A percentile compares a stretch with the other conserved stretches of the same genome.
Conservation (phyloP, 108 stramenopile species). For the Cyclotella baltica region DNA sequence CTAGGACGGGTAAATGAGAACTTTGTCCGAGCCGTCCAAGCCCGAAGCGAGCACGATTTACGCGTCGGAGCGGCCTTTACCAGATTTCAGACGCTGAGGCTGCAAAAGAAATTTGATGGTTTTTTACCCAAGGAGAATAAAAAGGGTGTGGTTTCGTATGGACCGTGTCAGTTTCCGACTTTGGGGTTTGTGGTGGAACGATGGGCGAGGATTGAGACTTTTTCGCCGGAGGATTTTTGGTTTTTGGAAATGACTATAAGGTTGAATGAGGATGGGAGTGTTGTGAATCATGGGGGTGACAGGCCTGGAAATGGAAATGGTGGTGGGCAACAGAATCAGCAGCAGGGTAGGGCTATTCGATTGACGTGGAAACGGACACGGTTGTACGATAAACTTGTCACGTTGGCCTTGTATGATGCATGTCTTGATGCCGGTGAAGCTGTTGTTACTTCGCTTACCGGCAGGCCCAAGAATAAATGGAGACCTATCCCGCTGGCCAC, state of each 20-base stretch:
- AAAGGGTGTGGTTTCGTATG: slow-evolving; percentile 87
- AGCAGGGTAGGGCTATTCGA: slow-evolving; percentile 53
- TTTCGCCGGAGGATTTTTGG: slow-evolving; percentile 96
- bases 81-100: slow-evolving; percentile 95
- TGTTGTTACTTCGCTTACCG: slow-evolving; percentile 72
- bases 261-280: slow-evolving; percentile 54
- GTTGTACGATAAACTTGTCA: slow-evolving; percentile 86
- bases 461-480: slow-evolving; percentile 88
- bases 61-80: slow-evolving; percentile 98
- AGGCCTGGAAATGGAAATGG: slow-evolving; percentile 12
- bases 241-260: slow-evolving; percentile 73
- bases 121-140: slow-evolving; percentile 35
- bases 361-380: slow-evolving; percentile 92
- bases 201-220: slow-evolving; percentile 93
- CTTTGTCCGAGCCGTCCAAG: slow-evolving; percentile 90
- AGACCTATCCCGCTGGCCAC: slow-evolving; percentile 95
- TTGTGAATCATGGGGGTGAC: slow-evolving; percentile 21
- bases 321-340: no score
- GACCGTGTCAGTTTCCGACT: slow-evolving; percentile 99
- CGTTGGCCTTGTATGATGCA: slow-evolving; percentile 80
- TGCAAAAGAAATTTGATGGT: slow-evolving; percentile 91
- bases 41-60: slow-evolving; percentile 93
- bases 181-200: slow-evolving; percentile 99
- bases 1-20: slow-evolving; percentile 79
- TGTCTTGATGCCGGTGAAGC: slow-evolving; percentile 89